Evolutionary conservation across 2,329 filamentous ascomycete genomes (phyloP).

Genomic region (Aspergillus phoenicis): DNA sequence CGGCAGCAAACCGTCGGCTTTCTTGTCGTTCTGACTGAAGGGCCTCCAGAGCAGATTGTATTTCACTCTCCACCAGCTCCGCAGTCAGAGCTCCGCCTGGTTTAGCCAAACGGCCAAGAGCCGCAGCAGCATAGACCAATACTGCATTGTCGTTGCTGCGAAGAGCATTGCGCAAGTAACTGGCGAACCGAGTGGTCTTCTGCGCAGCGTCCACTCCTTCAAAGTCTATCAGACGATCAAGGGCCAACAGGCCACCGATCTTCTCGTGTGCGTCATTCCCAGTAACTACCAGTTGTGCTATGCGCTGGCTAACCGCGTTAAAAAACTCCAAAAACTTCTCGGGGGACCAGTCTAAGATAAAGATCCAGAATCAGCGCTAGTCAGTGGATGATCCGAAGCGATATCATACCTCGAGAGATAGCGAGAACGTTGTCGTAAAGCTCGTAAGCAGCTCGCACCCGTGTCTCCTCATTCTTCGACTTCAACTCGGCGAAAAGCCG

Average conservation of each 20-base stretch:
- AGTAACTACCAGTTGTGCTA: conserved; percentile 76
- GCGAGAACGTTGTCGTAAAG: conserved; percentile 50
- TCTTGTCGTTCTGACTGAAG: conserved; percentile 93
- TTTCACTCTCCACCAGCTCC: conserved; percentile 93
- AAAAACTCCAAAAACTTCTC: conserved; percentile 77
- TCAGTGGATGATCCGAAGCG: background rate
- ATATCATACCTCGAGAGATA: conserved; percentile 47
- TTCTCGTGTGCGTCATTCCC: conserved; percentile 85
- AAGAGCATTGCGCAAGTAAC: conserved; percentile 83
- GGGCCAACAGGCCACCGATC: conserved; percentile 85
- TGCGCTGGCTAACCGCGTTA: conserved; percentile 65
- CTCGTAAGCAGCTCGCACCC: conserved; percentile 53
- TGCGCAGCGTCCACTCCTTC: conserved; percentile 90
- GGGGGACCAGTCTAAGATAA: conserved; percentile 67
- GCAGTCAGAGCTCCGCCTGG: conserved; percentile 93
- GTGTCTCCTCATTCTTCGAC: conserved; percentile 56
- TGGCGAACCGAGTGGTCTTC: conserved; percentile 92
- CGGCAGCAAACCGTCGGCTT: conserved; percentile 88
- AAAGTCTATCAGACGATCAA: conserved; percentile 93
- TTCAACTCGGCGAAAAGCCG: conserved; percentile 60
- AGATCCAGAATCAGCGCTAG: conserved; percentile 17
- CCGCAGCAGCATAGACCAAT: conserved; percentile 86
- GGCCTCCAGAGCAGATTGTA: conserved; percentile 95
- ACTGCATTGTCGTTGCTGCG: conserved; percentile 88
- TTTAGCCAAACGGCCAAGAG: conserved; percentile 84